A percentile compares a stretch with the other conserved stretches of the same genome.
phyloP scores from a whole-genome alignment of 78 protist species.

The Dictyostelium capitatum region DNA sequence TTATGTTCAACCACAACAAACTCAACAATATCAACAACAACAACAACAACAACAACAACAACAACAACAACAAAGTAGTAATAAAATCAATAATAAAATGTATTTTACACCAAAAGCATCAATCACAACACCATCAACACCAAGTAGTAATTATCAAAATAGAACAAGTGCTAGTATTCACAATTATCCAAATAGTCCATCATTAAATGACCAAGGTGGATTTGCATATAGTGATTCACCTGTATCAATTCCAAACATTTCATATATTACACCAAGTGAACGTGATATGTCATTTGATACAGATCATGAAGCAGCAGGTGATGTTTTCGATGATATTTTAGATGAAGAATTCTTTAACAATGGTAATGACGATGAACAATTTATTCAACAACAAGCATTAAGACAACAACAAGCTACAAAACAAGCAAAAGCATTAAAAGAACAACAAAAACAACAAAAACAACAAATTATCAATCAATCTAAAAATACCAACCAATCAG shows the following conservation, averaged over 20 bases:
- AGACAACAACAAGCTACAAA: neutral
- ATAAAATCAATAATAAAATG: neutral
- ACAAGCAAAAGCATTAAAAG: neutral
- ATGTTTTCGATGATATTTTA: neutral
- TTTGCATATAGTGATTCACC: slow-evolving; percentile 29
- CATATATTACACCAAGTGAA: slow-evolving; percentile 19
- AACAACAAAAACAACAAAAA: neutral
- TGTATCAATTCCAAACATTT: slow-evolving; percentile 33
- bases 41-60: neutral
- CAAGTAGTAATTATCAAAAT: neutral
- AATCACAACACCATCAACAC: slow-evolving; percentile 7
- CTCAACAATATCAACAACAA: neutral
- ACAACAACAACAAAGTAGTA: neutral
- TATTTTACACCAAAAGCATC: slow-evolving; percentile 12
- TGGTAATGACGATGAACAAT: neutral
- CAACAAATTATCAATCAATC: neutral
- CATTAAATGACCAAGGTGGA: neutral
- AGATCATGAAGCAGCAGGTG: neutral
- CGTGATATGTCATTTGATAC: slow-evolving; percentile 33
- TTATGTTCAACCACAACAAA: neutral
- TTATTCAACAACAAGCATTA: neutral
- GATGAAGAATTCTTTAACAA: neutral
- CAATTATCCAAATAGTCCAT: slow-evolving; percentile 34
- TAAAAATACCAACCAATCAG: neutral
- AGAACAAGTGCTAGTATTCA: neutral